Percentiles rank a stretch among this genome's conserved stretches.
phyloP scores from a whole-genome alignment of 2,329 filamentous ascomycete genomes.

The Trichophyton benhamiae region DNA sequence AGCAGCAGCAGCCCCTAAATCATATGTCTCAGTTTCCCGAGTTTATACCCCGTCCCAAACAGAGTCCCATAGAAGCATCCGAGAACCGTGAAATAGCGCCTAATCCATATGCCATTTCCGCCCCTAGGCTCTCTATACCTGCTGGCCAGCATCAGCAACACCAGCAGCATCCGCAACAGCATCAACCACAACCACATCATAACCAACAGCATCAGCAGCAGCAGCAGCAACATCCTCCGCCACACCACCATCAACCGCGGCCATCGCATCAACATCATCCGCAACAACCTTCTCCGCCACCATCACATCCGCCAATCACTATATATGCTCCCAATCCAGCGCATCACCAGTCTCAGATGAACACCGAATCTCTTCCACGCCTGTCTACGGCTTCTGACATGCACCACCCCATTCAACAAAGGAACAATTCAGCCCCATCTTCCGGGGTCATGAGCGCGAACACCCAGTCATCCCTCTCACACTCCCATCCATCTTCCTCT shows the following conservation, averaged over 20 bases:
- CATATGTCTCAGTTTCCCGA: neutral
- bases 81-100: slow-evolving; percentile 3
- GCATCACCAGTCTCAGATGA: neutral
- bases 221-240: slow-evolving; percentile 9
- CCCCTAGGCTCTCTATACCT: neutral
- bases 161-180: too few species aligned
- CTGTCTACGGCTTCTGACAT: slow-evolving; percentile 14
- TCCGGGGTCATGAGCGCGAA: slow-evolving; percentile 15
- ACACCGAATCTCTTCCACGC: slow-evolving; percentile 25
- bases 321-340: neutral
- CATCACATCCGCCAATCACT: slow-evolving; percentile 21
- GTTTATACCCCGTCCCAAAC: neutral
- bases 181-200: too few species aligned
- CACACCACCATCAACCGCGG: slow-evolving; percentile 8
- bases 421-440: slow-evolving; percentile 7
- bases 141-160: slow-evolving; percentile 12
- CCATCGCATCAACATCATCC: slow-evolving; percentile 9
- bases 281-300: slow-evolving; percentile 9
- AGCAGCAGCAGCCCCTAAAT: neutral
- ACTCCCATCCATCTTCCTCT: slow-evolving; percentile 16
- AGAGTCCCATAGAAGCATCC: neutral
- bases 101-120: slow-evolving; percentile 1
- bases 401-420: slow-evolving; percentile 16
- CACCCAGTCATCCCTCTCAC: slow-evolving; percentile 16
- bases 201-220: slow-evolving; percentile 19